These are phyloP conservation scores for Fusarium sp. DNA, from an alignment of 2,329 filamentous ascomycete genomes.

Conservation along the genomic window DNA sequence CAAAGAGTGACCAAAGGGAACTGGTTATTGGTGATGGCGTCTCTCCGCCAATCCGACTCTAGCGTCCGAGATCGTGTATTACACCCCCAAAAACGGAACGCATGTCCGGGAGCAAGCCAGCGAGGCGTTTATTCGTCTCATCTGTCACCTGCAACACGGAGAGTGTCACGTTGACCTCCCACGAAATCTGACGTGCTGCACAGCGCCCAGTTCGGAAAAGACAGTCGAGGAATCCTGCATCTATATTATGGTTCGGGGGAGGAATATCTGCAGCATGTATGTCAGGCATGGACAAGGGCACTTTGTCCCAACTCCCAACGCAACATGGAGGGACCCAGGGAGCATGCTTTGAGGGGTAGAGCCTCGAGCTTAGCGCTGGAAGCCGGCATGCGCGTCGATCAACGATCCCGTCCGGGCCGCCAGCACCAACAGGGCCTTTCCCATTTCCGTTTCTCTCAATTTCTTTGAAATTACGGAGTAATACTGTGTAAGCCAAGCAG, in stretches of 20 bases:
- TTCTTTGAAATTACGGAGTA: not conserved
- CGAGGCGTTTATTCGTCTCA: slow-evolving; percentile 8
- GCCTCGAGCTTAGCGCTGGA: slow-evolving; percentile 36
- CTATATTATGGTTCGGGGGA: slow-evolving; percentile 9
- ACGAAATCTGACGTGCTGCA: slow-evolving; percentile 13
- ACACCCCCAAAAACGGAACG: slow-evolving; percentile 3
- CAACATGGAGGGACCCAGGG: not conserved
- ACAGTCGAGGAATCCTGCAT: slow-evolving; percentile 2
- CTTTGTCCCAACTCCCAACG: not conserved
- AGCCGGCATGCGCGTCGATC: slow-evolving; percentile 40
- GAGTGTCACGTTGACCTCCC: slow-evolving; percentile 8
- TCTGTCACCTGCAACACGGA: not conserved
- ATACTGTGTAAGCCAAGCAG: not conserved
- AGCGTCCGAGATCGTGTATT: slow-evolving; percentile 1
- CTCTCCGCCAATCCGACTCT: slow-evolving; percentile 1
- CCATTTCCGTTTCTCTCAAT: slow-evolving; percentile 16
- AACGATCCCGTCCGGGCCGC: slow-evolving; percentile 43
- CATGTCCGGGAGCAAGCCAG: slow-evolving; percentile 7
- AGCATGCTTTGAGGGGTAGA: slow-evolving; percentile 11
- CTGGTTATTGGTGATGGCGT: slow-evolving; percentile 1
- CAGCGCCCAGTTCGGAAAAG: slow-evolving; percentile 11
- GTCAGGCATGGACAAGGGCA: slow-evolving; percentile 14
- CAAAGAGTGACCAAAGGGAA: not conserved
- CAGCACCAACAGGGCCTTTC: slow-evolving; percentile 29
- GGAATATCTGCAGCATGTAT: slow-evolving; percentile 9